Percentiles rank a stretch among this genome's conserved stretches.
Evolutionary conservation across 2,329 filamentous ascomycete species (phyloP).

Genomic region (Davidsoniella australis): DNA sequence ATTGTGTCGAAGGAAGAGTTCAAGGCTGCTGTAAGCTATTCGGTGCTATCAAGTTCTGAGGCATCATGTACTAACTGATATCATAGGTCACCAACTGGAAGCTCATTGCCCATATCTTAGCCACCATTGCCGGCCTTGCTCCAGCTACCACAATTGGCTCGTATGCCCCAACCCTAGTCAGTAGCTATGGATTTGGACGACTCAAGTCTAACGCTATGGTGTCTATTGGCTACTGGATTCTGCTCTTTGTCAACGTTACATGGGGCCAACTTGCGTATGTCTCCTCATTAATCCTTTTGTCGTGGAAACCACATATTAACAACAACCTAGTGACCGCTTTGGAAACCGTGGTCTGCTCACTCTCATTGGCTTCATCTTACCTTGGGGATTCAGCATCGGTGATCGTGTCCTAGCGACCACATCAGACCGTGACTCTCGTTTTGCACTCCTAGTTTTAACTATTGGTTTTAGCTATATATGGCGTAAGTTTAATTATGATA

Average conservation of each 20-base stretch:
- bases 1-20: conserved; percentile 20
- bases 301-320: background rate
- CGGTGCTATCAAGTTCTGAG: background rate
- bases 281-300: conserved; percentile 4
- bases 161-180: conserved; percentile 20
- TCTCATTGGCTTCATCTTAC: conserved; percentile 17
- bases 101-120: conserved; percentile 21
- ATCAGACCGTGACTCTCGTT: conserved; percentile 16
- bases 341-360: conserved; percentile 17
- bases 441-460: conserved; percentile 17
- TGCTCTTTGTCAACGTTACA: conserved; percentile 19
- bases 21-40: conserved; percentile 19
- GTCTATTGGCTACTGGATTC: conserved; percentile 21
- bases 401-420: conserved; percentile 18
- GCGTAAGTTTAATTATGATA: conserved; percentile 17
- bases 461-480: conserved; percentile 18
- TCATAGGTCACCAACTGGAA: conserved; percentile 22
- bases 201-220: conserved; percentile 22
- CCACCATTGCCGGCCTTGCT: conserved; percentile 18
- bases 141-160: conserved; percentile 17
- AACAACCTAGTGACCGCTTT: conserved; percentile 14
- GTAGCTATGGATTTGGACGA: conserved; percentile 20
- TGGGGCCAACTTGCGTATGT: conserved; percentile 17
- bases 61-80: background rate
- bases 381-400: conserved; percentile 17